phyloP scores from a whole-genome alignment of 1,284 basidiomycete species.

The Kwoniella shivajii region DNA sequence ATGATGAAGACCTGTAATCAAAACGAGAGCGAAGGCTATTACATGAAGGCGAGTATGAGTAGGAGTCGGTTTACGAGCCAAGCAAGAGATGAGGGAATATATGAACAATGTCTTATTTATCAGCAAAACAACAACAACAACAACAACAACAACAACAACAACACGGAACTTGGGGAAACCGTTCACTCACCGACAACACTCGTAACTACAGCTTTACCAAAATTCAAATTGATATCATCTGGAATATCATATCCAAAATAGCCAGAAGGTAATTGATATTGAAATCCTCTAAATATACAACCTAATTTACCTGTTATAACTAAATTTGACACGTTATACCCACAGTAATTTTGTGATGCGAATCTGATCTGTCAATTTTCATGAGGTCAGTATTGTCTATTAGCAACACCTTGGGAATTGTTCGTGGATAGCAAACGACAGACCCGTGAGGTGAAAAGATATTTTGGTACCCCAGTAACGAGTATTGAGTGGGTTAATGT shows the following conservation, averaged over 20 bases:
- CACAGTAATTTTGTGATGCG: slow-evolving; percentile 39
- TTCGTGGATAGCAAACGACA: too few species aligned
- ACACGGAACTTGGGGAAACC: too few species aligned
- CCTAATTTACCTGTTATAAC: slow-evolving; percentile 35
- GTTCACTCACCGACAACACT: slow-evolving; percentile 21
- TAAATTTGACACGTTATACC: slow-evolving; percentile 42
- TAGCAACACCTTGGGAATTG: too few species aligned
- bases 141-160: neutral
- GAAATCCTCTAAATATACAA: slow-evolving; percentile 38
- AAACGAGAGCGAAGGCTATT: slow-evolving; percentile 36
- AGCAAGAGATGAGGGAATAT: too few species aligned
- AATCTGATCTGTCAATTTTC: slow-evolving; percentile 25
- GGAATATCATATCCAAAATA: slow-evolving; percentile 43
- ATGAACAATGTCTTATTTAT: too few species aligned
- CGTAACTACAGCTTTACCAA: slow-evolving; percentile 32
- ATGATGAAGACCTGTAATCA: slow-evolving; percentile 32
- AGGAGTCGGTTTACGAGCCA: too few species aligned
- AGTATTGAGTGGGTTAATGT: too few species aligned
- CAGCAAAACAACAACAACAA: neutral
- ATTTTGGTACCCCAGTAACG: too few species aligned
- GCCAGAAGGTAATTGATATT: slow-evolving; percentile 34
- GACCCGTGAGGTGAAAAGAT: too few species aligned
- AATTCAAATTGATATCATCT: slow-evolving; percentile 32
- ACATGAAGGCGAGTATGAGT: too few species aligned
- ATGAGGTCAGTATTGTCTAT: neutral